These are phyloP conservation scores for Fusarium pininemorale DNA, from an alignment of 2,329 filamentous ascomycete species.

Conservation along the genomic window DNA sequence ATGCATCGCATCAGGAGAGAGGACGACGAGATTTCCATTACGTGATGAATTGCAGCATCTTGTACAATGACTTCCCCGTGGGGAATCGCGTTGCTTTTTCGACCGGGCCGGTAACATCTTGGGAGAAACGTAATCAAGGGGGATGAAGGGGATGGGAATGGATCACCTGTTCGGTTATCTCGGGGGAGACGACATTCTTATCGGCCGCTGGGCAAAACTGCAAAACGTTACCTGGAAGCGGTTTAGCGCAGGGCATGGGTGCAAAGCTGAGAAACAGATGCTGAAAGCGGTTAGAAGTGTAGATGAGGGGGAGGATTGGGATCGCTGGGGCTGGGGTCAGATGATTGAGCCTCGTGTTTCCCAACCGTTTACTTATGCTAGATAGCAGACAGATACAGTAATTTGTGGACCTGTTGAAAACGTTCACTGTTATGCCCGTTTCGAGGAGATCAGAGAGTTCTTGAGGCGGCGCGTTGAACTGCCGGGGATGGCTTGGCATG, in stretches of 20 bases:
- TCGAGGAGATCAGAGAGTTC: neutral
- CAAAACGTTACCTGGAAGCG: conserved; percentile 31
- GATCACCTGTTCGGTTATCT: conserved; percentile 33
- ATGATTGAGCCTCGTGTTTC: conserved; percentile 1
- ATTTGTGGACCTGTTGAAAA: conserved; percentile 11
- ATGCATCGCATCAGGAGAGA: conserved; percentile 1
- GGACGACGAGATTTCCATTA: conserved; percentile 25
- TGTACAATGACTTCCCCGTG: conserved; percentile 14
- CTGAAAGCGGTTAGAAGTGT: conserved; percentile 13
- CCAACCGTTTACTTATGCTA: neutral
- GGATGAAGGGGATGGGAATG: neutral
- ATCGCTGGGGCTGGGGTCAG: conserved; percentile 6
- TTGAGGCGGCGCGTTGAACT: conserved; percentile 2
- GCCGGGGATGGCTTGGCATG: conserved; percentile 13
- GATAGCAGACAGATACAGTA: conserved; percentile 5
- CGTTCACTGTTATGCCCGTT: conserved; percentile 21
- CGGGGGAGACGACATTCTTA: conserved; percentile 25
- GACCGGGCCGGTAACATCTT: conserved; percentile 20
- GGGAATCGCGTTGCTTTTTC: conserved; percentile 8
- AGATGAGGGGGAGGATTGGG: neutral
- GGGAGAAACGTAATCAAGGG: neutral
- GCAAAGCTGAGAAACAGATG: conserved; percentile 35
- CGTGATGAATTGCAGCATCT: conserved; percentile 22
- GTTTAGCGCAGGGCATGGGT: conserved; percentile 20
- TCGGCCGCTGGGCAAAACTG: conserved; percentile 19